Percentiles rank a stretch among this genome's conserved stretches.
Evolutionary conservation across 2,329 filamentous ascomycete species (phyloP).

Genomic region (Onygenales sp.): DNA sequence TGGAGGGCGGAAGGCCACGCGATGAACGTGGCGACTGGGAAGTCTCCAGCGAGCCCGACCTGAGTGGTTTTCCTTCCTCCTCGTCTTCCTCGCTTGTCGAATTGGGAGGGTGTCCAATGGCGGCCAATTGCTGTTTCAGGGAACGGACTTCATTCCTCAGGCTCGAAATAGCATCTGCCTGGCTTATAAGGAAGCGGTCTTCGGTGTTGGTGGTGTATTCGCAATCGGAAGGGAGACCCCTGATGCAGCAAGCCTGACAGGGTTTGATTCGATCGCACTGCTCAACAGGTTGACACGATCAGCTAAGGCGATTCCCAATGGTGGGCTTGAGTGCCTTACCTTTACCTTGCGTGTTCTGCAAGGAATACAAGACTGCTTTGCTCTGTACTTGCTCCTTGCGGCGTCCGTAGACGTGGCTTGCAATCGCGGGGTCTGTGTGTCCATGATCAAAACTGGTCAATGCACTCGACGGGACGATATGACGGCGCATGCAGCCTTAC

Average conservation of each 20-base stretch:
- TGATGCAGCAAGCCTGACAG: slow-evolving; percentile 21
- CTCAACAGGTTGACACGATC: background rate
- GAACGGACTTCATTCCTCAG: slow-evolving; percentile 9
- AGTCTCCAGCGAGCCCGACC: background rate
- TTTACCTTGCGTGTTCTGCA: slow-evolving; percentile 26
- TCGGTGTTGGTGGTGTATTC: slow-evolving; percentile 22
- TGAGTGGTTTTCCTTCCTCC: no score
- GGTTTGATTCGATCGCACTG: slow-evolving; percentile 24
- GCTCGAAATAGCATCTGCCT: slow-evolving; percentile 19
- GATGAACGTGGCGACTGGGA: background rate
- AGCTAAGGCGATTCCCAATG: background rate
- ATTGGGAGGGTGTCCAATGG: slow-evolving; percentile 37
- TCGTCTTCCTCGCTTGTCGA: background rate
- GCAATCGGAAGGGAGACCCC: slow-evolving; percentile 21
- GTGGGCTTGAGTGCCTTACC: slow-evolving; percentile 10
- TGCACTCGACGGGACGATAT: no score
- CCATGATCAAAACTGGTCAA: background rate
- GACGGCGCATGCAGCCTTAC: no score
- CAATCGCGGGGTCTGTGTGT: background rate
- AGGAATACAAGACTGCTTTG: slow-evolving; percentile 22
- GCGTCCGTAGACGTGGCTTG: background rate
- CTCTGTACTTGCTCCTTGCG: slow-evolving; percentile 15
- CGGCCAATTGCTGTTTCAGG: slow-evolving; percentile 77
- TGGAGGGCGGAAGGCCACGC: background rate
- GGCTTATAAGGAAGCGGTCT: slow-evolving; percentile 21